Conservation (phyloP, 768 basidiomycete species). For the Russula ochroleuca region DNA sequence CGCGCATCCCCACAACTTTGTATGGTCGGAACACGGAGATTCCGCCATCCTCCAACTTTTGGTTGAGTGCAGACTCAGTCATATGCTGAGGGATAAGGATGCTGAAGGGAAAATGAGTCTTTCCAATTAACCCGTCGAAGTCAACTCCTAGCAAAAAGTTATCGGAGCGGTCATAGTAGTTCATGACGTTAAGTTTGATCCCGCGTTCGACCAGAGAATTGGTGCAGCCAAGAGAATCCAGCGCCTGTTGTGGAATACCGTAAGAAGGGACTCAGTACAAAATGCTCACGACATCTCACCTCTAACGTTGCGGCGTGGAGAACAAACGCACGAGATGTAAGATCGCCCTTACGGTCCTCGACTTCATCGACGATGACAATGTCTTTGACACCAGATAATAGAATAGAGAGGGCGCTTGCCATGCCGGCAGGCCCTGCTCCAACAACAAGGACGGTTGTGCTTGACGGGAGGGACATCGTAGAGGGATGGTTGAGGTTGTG, state of each 20-base stretch:
- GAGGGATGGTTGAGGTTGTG: background rate
- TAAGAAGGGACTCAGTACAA: constrained; percentile 27
- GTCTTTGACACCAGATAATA: constrained; percentile 41
- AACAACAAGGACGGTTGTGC: constrained; percentile 45
- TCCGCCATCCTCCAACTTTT: constrained; percentile 35
- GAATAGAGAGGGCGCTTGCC: constrained; percentile 44
- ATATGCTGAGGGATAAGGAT: constrained; percentile 43
- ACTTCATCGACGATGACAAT: constrained; percentile 44
- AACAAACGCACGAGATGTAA: constrained; percentile 43
- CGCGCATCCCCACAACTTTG: constrained; percentile 40
- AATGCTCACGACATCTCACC: constrained; percentile 31
- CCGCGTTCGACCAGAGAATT: constrained; percentile 39
- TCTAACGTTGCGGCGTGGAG: constrained; percentile 54
- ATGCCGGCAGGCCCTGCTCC: constrained; percentile 51
- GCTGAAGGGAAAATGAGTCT: constrained; percentile 45
- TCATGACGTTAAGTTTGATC: constrained; percentile 32
- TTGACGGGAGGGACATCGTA: constrained; percentile 34
- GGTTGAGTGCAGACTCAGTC: constrained; percentile 42
- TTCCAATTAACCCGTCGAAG: constrained; percentile 36
- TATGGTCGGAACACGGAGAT: constrained; percentile 38
- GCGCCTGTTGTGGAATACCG: constrained; percentile 40
- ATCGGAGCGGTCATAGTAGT: constrained; percentile 34
- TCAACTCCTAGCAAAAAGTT: constrained; percentile 32
- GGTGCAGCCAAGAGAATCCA: constrained; percentile 44
- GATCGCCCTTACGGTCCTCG: constrained; percentile 34